Conservation (phyloP, 495 filamentous ascomycete species). For the Letharia lupina region DNA sequence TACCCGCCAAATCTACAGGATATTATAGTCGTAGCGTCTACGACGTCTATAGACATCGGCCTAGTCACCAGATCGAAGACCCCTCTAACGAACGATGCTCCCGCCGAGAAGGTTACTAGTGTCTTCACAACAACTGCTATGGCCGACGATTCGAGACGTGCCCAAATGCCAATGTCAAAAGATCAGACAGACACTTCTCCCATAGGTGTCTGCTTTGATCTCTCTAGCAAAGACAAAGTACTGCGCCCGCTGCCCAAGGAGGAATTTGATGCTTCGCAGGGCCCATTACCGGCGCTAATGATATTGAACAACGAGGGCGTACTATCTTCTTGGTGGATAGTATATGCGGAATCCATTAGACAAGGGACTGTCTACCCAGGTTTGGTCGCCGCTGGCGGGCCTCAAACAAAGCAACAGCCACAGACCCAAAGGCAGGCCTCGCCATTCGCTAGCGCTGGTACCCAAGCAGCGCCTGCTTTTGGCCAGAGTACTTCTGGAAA, state of each 20-base stretch:
- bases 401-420: constrained; percentile 30
- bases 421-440: constrained; percentile 26
- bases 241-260: constrained; percentile 67
- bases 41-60: constrained; percentile 65
- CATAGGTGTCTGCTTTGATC: constrained; percentile 73
- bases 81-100: constrained; percentile 52
- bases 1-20: constrained; percentile 74
- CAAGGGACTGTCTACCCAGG: constrained; percentile 63
- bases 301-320: constrained; percentile 85
- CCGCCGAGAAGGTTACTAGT: constrained; percentile 49
- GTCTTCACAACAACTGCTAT: constrained; percentile 67
- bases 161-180: constrained; percentile 59
- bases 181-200: constrained; percentile 61
- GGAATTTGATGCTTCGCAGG: constrained; percentile 64
- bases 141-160: constrained; percentile 67
- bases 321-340: constrained; percentile 78
- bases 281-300: constrained; percentile 78
- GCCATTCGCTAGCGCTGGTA: constrained; percentile 25
- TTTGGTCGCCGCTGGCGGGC: constrained; percentile 43
- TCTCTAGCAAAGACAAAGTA: constrained; percentile 73
- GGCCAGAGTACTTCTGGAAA: constrained; percentile 31
- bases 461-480: constrained; percentile 26
- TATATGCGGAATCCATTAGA: constrained; percentile 80
- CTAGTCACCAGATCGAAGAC: constrained; percentile 60
- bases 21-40: constrained; percentile 73